Evolutionary conservation across 1,139 yeast genomes (phyloP), one percentile per base, ranked within the genome.

Genomic region (Lodderomyces metapsilosis): DNA sequence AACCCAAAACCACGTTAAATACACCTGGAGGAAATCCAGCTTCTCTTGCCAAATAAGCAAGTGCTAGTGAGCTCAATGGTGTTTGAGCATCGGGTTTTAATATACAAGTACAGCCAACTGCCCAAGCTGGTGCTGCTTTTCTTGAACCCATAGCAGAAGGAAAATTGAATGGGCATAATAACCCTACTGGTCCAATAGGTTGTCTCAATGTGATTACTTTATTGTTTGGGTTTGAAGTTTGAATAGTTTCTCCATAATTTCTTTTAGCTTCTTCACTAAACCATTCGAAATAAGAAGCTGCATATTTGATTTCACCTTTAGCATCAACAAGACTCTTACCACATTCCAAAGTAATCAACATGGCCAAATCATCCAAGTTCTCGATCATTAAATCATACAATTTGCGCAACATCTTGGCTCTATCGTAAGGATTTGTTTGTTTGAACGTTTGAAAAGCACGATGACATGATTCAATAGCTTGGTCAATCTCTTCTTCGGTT

Each of bases 391-490:
- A 59, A 31, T 67, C 56, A 52, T 58, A 59, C 68, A 88, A 65
- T 38, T 76, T 80, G 52, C 84, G 72, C 51, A 88, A 73, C 77
- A 84, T 71, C 38, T 65, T 64, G 7, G 94, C 64, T 52, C 96
- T 79, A 43, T 84, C 78, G 46, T 87, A 76, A 34, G 85, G 80
- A 10, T 80, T 65, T 2, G 85, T 75, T 39, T 76, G 75, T 51
- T 72, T 76, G 65, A 76, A 88, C 4, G 67, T 53, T 35, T 70
- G 56, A 64, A 85, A 88, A 0, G 95, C 81, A 2, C 65, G 71
- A 36, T 68, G 57, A 2, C 96, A 88, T 34, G 66, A 71, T 31
- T 74, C 68, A 44, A 88, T 82, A 9, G 96, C 87, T 35, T 61
- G 59, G 34, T 79, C 80, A 34, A 80, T 74, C 43, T 71, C 77